Evolutionary conservation across 2,329 filamentous ascomycete species (phyloP).

Genomic region (Cladosporium cucumerinum): DNA sequence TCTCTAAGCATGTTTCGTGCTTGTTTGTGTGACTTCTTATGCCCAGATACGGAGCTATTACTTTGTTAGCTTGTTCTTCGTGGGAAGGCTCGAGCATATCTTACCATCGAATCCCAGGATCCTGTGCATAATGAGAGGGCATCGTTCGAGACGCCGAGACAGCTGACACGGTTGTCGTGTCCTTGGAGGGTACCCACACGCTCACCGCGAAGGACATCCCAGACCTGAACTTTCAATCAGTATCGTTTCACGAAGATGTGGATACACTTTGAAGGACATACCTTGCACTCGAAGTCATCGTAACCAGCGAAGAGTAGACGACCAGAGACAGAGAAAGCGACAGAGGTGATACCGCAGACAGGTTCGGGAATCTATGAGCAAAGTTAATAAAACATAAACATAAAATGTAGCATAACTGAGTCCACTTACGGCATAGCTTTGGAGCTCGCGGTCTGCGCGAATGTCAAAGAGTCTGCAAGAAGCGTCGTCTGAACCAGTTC

Average conservation of each 20-base stretch:
- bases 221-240: slow-evolving; percentile 63
- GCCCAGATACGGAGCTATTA: slow-evolving; percentile 52
- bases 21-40: slow-evolving; percentile 29
- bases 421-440: slow-evolving; percentile 60
- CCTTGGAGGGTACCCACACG: slow-evolving; percentile 95
- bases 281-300: slow-evolving; percentile 99
- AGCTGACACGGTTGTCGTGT: slow-evolving; percentile 98
- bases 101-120: slow-evolving; percentile 97
- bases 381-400: slow-evolving; percentile 21
- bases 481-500: slow-evolving; percentile 95
- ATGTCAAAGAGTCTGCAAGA: slow-evolving; percentile 98
- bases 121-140: slow-evolving; percentile 98
- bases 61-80: slow-evolving; percentile 21
- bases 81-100: slow-evolving; percentile 34
- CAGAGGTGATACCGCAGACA: slow-evolving; percentile 95
- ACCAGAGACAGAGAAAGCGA: slow-evolving; percentile 95
- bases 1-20: slow-evolving; percentile 14
- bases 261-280: slow-evolving; percentile 43
- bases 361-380: slow-evolving; percentile 81
- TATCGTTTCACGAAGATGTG: background rate
- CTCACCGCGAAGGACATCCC: slow-evolving; percentile 94
- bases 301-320: slow-evolving; percentile 94
- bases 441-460: slow-evolving; percentile 79
- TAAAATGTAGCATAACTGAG: background rate
- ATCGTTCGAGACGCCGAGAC: slow-evolving; percentile 96